Conservation (phyloP, 768 basidiomycete genomes). For the Suillus cothurnatus region DNA sequence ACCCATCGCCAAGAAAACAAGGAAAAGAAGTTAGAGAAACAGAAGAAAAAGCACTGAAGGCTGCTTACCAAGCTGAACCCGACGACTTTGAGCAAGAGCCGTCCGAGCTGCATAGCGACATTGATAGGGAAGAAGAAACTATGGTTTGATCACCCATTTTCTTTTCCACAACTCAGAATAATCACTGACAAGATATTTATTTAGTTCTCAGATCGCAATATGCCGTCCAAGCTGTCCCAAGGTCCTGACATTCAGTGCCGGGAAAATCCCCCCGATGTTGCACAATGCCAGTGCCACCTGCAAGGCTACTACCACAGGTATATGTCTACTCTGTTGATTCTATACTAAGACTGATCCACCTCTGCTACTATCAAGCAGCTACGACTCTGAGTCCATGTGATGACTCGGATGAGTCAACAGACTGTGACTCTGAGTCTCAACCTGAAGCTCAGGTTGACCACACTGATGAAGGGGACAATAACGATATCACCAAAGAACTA, state of each 20-base stretch:
- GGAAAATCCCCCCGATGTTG: not conserved
- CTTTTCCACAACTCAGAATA: not conserved
- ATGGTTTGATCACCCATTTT: not conserved
- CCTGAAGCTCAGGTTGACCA: not conserved
- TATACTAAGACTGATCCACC: not conserved
- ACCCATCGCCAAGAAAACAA: not conserved
- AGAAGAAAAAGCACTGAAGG: not conserved
- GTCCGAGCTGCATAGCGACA: not conserved
- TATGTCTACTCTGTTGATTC: not conserved
- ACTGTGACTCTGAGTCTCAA: not conserved
- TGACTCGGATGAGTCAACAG: not conserved
- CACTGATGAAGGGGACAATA: not conserved
- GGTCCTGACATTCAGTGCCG: not conserved
- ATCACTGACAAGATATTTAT: not conserved
- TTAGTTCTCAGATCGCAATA: not conserved
- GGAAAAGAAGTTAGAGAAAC: not conserved
- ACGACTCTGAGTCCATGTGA: not conserved
- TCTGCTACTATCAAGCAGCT: not conserved
- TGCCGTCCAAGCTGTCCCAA: not conserved
- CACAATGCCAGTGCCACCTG: not conserved
- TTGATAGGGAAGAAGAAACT: not conserved
- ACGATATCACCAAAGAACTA: not conserved
- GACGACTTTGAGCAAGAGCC: not conserved
- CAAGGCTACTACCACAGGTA: conserved; percentile 1
- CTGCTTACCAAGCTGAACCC: not conserved